phyloP scores from a whole-genome alignment of 139 green algal species.

The Closterium sp. region DNA sequence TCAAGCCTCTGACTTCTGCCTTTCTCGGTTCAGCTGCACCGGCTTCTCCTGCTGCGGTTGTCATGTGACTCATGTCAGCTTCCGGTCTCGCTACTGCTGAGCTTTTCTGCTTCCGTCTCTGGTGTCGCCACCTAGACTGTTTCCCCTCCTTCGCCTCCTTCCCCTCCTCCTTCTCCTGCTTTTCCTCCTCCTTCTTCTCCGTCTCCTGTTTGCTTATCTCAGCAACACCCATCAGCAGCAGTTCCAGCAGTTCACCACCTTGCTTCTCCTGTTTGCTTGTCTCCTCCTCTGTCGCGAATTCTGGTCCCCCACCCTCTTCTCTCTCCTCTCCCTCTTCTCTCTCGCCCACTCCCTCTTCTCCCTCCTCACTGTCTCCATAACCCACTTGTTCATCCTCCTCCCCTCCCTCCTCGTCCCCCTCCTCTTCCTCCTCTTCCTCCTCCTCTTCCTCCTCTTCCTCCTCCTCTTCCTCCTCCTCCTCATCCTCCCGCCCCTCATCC shows the following conservation, averaged over 20 bases:
- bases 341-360: too few relatives aligned
- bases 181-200: neutral
- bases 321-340: neutral
- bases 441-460: too few relatives aligned
- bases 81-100: neutral
- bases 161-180: too few relatives aligned
- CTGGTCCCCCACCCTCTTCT: neutral
- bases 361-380: too few relatives aligned
- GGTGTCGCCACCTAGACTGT: neutral
- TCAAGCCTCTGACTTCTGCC: too few relatives aligned
- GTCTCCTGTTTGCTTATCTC: neutral
- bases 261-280: neutral
- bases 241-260: neutral
- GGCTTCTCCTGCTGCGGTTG: neutral
- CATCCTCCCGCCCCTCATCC: too few relatives aligned
- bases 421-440: too few relatives aligned
- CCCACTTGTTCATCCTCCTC: too few relatives aligned
- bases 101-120: neutral
- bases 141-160: neutral
- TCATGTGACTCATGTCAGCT: neutral
- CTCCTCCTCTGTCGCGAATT: neutral
- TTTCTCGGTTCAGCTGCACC: neutral
- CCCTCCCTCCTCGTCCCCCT: too few relatives aligned
- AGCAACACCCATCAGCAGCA: neutral
- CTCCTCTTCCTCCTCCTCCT: too few relatives aligned